Evolutionary conservation across 305 asterid species (phyloP).

Genomic region (Withania somnifera): DNA sequence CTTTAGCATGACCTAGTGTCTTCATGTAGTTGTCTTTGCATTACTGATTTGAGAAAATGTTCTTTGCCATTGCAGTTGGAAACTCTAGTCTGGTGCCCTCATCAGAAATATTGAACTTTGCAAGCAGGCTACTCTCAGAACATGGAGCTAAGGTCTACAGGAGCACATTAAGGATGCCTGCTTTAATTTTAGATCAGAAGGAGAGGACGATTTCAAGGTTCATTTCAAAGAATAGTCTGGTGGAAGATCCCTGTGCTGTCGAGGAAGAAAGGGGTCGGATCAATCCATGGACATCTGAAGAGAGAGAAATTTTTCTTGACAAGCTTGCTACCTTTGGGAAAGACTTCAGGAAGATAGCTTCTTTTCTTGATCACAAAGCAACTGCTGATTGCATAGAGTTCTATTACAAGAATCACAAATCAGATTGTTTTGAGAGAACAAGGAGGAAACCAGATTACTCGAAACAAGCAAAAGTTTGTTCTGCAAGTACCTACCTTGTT

Average conservation of each 20-base stretch:
- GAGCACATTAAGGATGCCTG: conserved; percentile 72
- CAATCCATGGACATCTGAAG: conserved; percentile 75
- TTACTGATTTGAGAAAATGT: background rate
- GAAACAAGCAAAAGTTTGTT: conserved; percentile 50
- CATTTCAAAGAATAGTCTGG: conserved; percentile 64
- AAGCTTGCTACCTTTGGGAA: conserved; percentile 66
- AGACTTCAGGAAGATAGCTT: conserved; percentile 67
- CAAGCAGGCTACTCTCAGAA: conserved; percentile 48
- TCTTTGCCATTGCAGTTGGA: conserved; percentile 49
- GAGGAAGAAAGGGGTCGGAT: conserved; percentile 69
- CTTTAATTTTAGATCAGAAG: conserved; percentile 66
- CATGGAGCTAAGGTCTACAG: conserved; percentile 52
- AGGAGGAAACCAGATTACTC: conserved; percentile 48
- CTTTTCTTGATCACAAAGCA: conserved; percentile 69
- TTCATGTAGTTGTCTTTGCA: background rate
- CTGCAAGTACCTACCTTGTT: conserved; percentile 59
- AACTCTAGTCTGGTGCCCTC: conserved; percentile 37
- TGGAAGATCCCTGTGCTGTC: conserved; percentile 74
- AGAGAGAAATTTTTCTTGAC: conserved; percentile 70
- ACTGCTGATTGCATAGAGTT: conserved; percentile 91
- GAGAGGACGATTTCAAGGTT: conserved; percentile 51
- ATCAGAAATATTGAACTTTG: conserved; percentile 42
- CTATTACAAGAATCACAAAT: conserved; percentile 92
- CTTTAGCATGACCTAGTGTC: background rate
- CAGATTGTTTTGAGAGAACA: conserved; percentile 63